Evolutionary conservation across 805 yeast species (phyloP), one percentile per base, ranked within the genome.

Genomic region (Teunomyces panamensis): DNA sequence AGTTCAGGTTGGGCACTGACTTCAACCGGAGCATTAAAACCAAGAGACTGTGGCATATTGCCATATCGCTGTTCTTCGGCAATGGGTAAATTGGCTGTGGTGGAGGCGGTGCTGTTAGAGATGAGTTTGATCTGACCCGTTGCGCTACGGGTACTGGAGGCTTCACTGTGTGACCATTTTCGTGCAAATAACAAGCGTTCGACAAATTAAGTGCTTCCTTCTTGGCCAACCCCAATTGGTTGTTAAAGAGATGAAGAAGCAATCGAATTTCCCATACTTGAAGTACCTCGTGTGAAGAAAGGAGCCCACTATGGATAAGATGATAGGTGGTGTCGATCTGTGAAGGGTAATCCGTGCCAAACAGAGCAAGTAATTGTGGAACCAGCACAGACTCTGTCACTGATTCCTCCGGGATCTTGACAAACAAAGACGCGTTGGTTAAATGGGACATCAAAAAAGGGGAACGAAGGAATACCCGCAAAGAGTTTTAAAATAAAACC

Each of bases 21-120:
- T 70, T 76, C 44, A 79, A 60, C 45, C 78, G 59, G 29, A 74
- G 61, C 24, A 78, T 47, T 17, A 75, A 50, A 33, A 56, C 49
- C 24, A 72, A 49, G 30, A 72, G 53, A 45, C 53, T 55, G 51
- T 63, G 59, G 9, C 57, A 51, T n/a, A 71, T 62, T 7, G 39
- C 30, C 5, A 64, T 56, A 28, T 63, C 57, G 35, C 68, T 69
- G 46, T 69, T 69, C 37, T 65, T 65, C 9, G 75, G 75, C 14
- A 73, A 55, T 4, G 75, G 76, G 44, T 62, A 65, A 1, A 66
- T 57, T 14, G 60, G 58, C 30, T 36, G 51, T 9, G 46, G 51
- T 9, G 46, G 44, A 28, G 48, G 28, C 10, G 45, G 14, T 20
- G 24, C 6, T 20, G 24, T 20, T 4, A 45, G 39, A 1, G 43